Percentiles rank a stretch among this genome's conserved stretches.
Evolutionary conservation across 305 asterid genomes (phyloP).

Genomic region (Rubia balearica): DNA sequence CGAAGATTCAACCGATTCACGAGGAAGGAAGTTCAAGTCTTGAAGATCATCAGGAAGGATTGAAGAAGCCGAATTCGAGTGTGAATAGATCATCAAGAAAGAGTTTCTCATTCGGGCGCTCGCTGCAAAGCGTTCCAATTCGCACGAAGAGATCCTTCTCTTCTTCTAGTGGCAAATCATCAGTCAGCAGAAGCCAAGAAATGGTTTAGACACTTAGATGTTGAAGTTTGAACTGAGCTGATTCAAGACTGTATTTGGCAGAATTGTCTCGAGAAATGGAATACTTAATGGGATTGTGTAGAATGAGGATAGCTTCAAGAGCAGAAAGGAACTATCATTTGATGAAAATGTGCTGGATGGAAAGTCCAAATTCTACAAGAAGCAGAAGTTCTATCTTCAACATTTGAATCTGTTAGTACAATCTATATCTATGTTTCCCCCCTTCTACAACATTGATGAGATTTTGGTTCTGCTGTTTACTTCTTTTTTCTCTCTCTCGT

Average conservation of each 20-base stretch:
- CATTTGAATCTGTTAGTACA: neutral
- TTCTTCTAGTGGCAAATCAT: conserved; percentile 33
- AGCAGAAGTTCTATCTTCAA: neutral
- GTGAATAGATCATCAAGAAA: conserved; percentile 25
- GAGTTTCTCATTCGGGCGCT: conserved; percentile 41
- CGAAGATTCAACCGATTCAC: conserved; percentile 6
- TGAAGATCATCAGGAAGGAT: conserved; percentile 3
- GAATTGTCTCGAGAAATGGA: neutral
- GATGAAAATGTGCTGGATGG: neutral
- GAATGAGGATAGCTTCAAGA: neutral
- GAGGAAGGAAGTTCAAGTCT: conserved; percentile 36
- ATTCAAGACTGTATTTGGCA: neutral
- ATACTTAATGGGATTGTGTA: neutral
- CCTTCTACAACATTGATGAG: neutral
- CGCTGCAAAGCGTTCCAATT: conserved; percentile 38
- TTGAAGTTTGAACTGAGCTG: too few species aligned
- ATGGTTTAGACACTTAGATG: conserved; percentile 10
- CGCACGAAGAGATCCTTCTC: conserved; percentile 61
- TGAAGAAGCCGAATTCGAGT: conserved; percentile 16
- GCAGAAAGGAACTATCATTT: too few species aligned
- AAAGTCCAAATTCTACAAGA: neutral
- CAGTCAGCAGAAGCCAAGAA: conserved; percentile 33
- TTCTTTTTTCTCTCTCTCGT: too few species aligned
- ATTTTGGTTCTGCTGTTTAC: neutral
- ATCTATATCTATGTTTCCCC: neutral